These are phyloP conservation scores for Fusarium virguliforme DNA, from an alignment of 2,329 filamentous ascomycete species.

Conservation along the genomic window DNA sequence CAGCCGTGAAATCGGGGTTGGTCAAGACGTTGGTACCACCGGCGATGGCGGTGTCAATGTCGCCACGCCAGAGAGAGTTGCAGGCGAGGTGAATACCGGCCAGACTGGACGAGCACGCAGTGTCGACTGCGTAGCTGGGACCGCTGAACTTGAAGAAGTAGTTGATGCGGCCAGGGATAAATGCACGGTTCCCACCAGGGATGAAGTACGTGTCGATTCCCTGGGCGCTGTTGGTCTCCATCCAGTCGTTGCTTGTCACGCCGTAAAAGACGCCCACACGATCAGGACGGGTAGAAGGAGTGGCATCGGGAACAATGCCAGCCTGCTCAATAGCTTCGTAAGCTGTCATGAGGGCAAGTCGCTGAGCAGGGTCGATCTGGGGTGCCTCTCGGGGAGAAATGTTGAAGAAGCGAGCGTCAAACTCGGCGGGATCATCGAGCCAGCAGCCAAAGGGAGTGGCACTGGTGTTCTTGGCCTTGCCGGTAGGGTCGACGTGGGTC, in stretches of 20 bases:
- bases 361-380: conserved; percentile 75
- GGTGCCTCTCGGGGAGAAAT: conserved; percentile 68
- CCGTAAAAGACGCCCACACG: conserved; percentile 82
- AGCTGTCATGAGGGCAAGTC: conserved; percentile 75
- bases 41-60: conserved; percentile 86
- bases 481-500: conserved; percentile 66
- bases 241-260: conserved; percentile 83
- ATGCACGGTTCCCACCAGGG: conserved; percentile 62
- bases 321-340: conserved; percentile 80
- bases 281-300: conserved; percentile 71
- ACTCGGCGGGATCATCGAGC: conserved; percentile 76
- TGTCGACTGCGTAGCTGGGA: conserved; percentile 81
- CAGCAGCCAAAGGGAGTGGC: conserved; percentile 58
- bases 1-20: conserved; percentile 76
- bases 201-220: conserved; percentile 74
- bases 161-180: conserved; percentile 75
- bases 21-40: conserved; percentile 81
- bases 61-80: conserved; percentile 77
- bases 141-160: conserved; percentile 85
- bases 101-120: conserved; percentile 83
- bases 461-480: conserved; percentile 75
- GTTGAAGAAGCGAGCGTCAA: conserved; percentile 81
- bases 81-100: conserved; percentile 80
- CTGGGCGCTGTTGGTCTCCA: conserved; percentile 82
- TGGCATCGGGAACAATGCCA: conserved; percentile 75